Evolutionary conservation across 768 basidiomycete genomes (phyloP).

Genomic region (Suillus occidentalis): DNA sequence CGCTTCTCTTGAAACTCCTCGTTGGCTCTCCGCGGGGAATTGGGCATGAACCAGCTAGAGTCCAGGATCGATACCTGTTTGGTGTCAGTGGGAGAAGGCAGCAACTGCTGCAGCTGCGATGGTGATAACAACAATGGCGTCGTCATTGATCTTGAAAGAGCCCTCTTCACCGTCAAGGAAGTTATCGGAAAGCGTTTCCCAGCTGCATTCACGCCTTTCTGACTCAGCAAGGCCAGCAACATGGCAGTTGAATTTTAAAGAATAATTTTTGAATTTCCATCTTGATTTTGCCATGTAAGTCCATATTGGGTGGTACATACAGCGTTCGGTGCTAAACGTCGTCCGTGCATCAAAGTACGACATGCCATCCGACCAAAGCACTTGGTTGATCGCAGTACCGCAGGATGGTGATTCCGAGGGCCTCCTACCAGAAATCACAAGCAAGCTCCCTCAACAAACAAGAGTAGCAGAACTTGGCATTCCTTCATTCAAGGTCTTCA

Average conservation of each 20-base stretch:
- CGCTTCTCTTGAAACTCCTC: slow-evolving; percentile 67
- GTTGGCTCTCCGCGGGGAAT: slow-evolving; percentile 65
- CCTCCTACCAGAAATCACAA: slow-evolving; percentile 59
- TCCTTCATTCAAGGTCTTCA: slow-evolving; percentile 87
- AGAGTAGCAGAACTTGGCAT: slow-evolving; percentile 68
- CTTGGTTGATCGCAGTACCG: slow-evolving; percentile 89
- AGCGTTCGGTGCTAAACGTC: slow-evolving; percentile 1
- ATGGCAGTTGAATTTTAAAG: neutral
- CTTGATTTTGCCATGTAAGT: slow-evolving; percentile 10
- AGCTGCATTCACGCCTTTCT: slow-evolving; percentile 9
- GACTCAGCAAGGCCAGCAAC: slow-evolving; percentile 9
- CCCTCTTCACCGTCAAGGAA: slow-evolving; percentile 17
- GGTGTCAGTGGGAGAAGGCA: slow-evolving; percentile 22
- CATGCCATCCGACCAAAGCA: slow-evolving; percentile 96
- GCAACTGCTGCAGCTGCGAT: slow-evolving; percentile 40
- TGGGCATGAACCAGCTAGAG: slow-evolving; percentile 94
- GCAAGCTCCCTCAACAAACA: slow-evolving; percentile 57
- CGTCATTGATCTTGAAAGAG: slow-evolving; percentile 38
- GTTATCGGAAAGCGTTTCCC: slow-evolving; percentile 2
- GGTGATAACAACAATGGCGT: slow-evolving; percentile 57
- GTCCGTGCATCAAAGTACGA: slow-evolving; percentile 13
- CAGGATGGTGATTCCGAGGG: slow-evolving; percentile 84
- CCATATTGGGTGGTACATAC: slow-evolving; percentile 11
- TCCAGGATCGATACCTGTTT: slow-evolving; percentile 52
- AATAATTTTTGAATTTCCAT: slow-evolving; percentile 20